Evolutionary conservation across 2,329 filamentous ascomycete genomes (phyloP), one percentile per base, ranked within the genome.

Genomic region (Cordyceps javanica): DNA sequence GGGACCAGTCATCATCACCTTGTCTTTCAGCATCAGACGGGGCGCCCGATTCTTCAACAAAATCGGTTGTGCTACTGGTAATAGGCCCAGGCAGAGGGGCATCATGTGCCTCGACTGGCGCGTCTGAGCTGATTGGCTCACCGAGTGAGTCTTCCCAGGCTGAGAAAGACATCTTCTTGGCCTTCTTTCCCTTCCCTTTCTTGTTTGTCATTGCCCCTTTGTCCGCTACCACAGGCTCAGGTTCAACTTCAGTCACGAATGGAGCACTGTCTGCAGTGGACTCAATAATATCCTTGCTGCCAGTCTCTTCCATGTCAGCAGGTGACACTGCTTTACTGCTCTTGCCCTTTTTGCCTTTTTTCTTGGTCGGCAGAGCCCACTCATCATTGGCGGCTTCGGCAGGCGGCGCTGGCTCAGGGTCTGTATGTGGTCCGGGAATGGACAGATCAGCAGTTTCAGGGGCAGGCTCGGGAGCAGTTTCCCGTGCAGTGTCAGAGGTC

Each of bases 261-360:
- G 21, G 9, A n/a, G 8, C 19, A 11, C 25, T 36, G 23, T 41
- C n/a, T 45, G 42, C 16, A 26, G 39, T 16, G 41, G 42, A 16
- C 26, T 59, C 59, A 10, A 11, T 5, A 30, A 26, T 28, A 8
- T 13, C n/a, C n/a, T 52, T 36, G 6, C 46, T 44, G 13, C 19
- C 34, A n/a, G 53, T 55, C 9, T 55, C 26, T 25, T 59, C 52
- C 11, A 44, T 21, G n/a, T 49, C 28, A 14, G 58, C 34, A n/a
- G 36, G 32, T 7, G 55, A 28, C 7, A 52, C 19, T 5, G 55
- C 46, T 21, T 51, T 57, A 21, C 21, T 10, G 4, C 51, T 57
- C 62, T 70, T 74, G 69, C 64, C 72, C 66, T 71, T 72, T 64
- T 72, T 72, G 57, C 68, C 64, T 57, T 73, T 74, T 61, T 73